Evolutionary conservation across 495 filamentous ascomycete genomes (phyloP), one percentile per base, ranked within the genome.

Genomic region (Penicillium steckii): DNA sequence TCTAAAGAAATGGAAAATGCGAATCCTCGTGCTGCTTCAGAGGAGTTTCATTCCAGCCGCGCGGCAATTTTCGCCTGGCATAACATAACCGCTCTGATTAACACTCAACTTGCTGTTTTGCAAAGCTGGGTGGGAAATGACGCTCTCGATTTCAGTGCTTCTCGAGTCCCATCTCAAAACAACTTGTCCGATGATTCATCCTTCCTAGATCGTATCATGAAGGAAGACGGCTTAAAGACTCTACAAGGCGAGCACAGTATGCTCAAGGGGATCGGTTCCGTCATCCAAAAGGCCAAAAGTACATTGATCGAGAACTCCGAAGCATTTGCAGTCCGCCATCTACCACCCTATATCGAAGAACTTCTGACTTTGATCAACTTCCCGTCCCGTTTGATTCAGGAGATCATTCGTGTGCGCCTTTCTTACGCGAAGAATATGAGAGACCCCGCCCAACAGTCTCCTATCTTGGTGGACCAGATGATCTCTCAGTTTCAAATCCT

Each of bases 1-100:
- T 81, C 81, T 55, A 78, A 79, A 30, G 84, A 87, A 22, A 79
- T 98, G 58, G 84, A 86, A 56, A 60, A 62, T 13, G 86, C 84
- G 12, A 84, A 96, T 57, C 85, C 88, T 12, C 75, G 85, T 35
- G 84, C 85, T 18, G 85, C 81, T 8, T 95, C 91, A 6, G 75
- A 80, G 4, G 79, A 85, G 21, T 97, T 90, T 65, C 73, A 77
- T 43, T 83, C 90, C 38, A 91, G 88, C 32, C 91, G 86, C 59
- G 89, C 93, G 54, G 85, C 94, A 25, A 82, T 98, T 48, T 86
- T 95, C 50, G 84, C 95, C 1, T 98, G 94, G 94, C 86, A 96
- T 70, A 97, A 97, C 66, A 96, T 92, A 35, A 97, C 93, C n/a
- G 83, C 92, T 63, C 85, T 97, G 59, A 97, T 98, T 75, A 96